These are phyloP conservation scores for Fusarium napiforme DNA, from an alignment of 2,329 filamentous ascomycete species.

Conservation along the genomic window DNA sequence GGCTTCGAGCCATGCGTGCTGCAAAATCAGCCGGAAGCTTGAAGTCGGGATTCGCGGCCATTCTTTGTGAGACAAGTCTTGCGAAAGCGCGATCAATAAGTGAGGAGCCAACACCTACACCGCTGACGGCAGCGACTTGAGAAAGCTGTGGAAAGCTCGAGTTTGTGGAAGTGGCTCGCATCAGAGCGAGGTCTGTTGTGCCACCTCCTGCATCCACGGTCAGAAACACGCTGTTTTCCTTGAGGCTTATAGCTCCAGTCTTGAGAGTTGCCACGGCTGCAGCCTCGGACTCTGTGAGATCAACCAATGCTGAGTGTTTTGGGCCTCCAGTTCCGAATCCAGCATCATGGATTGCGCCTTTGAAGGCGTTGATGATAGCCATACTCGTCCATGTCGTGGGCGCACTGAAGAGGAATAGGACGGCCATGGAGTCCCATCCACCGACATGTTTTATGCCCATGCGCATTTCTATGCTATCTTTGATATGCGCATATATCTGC, in stretches of 20 bases:
- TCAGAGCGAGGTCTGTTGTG: slow-evolving; percentile 58
- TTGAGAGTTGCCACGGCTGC: slow-evolving; percentile 60
- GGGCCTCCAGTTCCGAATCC: slow-evolving; percentile 60
- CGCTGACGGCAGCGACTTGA: slow-evolving; percentile 54
- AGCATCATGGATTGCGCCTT: slow-evolving; percentile 56
- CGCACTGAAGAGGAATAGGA: slow-evolving; percentile 67
- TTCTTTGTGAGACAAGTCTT: slow-evolving; percentile 51
- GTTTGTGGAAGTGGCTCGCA: slow-evolving; percentile 52
- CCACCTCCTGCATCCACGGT: slow-evolving; percentile 59
- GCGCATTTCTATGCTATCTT: slow-evolving; percentile 55
- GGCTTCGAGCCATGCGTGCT: slow-evolving; percentile 51
- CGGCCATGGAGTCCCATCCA: slow-evolving; percentile 57
- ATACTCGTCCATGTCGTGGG: slow-evolving; percentile 66
- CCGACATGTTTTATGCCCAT: slow-evolving; percentile 50
- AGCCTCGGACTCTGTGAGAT: slow-evolving; percentile 61
- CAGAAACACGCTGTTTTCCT: slow-evolving; percentile 54
- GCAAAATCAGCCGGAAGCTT: slow-evolving; percentile 52
- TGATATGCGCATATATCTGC: slow-evolving; percentile 61
- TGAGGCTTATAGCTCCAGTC: slow-evolving; percentile 53
- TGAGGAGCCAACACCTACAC: slow-evolving; percentile 58
- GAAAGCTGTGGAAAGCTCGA: slow-evolving; percentile 45
- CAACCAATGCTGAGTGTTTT: slow-evolving; percentile 53
- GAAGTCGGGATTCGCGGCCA: slow-evolving; percentile 51
- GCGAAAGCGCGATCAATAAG: slow-evolving; percentile 59
- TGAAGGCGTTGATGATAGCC: slow-evolving; percentile 62